These are phyloP conservation scores for Candida labiduridarum DNA, from an alignment of 1,139 yeast species.

Conservation along the genomic window DNA sequence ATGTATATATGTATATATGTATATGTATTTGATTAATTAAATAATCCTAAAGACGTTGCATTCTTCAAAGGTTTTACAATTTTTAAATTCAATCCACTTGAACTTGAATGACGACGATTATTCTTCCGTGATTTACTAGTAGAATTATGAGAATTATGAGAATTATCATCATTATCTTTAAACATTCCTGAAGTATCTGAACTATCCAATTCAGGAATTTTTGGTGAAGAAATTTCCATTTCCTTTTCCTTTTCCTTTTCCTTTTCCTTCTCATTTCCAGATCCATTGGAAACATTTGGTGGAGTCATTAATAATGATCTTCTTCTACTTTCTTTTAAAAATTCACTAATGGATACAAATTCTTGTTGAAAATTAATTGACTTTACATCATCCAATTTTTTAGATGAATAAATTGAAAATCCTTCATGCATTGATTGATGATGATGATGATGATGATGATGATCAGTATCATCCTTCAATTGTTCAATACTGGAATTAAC, in stretches of 20 bases:
- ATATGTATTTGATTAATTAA: background rate
- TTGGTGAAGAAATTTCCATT: constrained; percentile 1
- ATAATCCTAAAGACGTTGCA: constrained; percentile 41
- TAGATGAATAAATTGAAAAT: constrained; percentile 13
- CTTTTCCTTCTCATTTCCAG: background rate
- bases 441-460: no score
- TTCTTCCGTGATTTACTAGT: background rate
- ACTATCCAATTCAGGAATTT: constrained; percentile 7
- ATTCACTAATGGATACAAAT: constrained; percentile 15
- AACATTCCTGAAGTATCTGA: constrained; percentile 16
- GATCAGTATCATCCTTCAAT: background rate
- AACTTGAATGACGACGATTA: background rate
- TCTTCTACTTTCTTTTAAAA: constrained; percentile 14
- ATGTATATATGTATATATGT: background rate
- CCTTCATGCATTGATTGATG: constrained; percentile 6
- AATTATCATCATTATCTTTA: background rate
- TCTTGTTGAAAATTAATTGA: constrained; percentile 14
- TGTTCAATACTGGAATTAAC: constrained; percentile 1
- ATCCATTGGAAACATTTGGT: background rate
- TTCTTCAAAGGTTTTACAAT: constrained; percentile 65
- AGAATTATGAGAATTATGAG: background rate
- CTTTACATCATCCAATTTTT: constrained; percentile 1
- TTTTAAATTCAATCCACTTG: constrained; percentile 52
- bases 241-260: no score
- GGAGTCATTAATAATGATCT: constrained; percentile 9